Conservation (phyloP, 2,329 filamentous ascomycete species). For the Tolypocladium cylindrosporum region DNA sequence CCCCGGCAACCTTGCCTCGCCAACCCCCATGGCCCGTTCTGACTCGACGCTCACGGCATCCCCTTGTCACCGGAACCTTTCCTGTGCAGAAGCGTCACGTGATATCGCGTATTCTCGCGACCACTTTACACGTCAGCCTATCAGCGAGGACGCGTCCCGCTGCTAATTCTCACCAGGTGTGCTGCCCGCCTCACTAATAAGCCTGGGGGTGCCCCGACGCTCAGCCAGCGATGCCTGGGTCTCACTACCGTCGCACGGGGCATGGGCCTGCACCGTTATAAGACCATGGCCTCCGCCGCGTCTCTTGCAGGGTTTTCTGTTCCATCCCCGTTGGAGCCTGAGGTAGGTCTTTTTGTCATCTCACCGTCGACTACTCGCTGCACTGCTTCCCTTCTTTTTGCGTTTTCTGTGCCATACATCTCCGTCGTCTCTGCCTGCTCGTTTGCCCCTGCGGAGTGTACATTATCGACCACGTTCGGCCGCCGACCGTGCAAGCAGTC, state of each 20-base stretch:
- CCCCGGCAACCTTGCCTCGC: neutral
- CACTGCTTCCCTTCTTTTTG: neutral
- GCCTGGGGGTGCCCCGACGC: neutral
- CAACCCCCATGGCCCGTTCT: neutral
- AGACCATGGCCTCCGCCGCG: conserved; percentile 8
- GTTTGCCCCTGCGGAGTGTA: neutral
- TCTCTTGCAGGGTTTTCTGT: conserved; percentile 8
- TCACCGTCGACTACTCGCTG: neutral
- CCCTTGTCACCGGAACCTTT: neutral
- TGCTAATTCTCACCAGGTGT: conserved; percentile 3
- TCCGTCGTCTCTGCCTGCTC: neutral
- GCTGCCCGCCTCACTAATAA: neutral
- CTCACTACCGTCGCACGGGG: neutral
- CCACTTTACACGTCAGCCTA: neutral
- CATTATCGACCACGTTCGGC: neutral
- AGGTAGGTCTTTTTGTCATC: neutral
- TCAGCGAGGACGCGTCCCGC: conserved; percentile 6
- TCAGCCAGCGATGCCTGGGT: neutral
- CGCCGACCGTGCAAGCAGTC: neutral
- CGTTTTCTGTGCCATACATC: neutral
- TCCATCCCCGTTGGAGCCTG: neutral
- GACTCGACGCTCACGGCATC: neutral
- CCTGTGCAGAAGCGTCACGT: neutral
- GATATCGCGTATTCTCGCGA: neutral
- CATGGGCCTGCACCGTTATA: conserved; percentile 7